Percentiles rank a stretch among this genome's conserved stretches.
Evolutionary conservation across 805 yeast genomes (phyloP).

Genomic region (Kodamaea neixiangensis): DNA sequence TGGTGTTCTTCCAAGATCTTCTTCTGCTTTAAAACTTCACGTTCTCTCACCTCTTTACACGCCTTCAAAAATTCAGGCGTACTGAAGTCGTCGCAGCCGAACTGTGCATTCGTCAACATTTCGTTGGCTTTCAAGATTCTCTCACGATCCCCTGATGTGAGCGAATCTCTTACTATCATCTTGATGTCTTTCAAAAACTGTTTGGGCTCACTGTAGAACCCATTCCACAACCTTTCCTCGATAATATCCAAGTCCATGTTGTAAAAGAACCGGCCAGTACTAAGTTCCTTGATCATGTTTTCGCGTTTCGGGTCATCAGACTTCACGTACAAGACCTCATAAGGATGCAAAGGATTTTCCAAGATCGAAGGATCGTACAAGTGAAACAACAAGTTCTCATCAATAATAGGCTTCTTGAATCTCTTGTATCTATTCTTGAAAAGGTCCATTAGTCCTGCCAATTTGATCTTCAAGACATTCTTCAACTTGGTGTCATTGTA

Average conservation of each 20-base stretch:
- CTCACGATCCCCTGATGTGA: constrained; percentile 78
- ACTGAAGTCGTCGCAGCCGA: constrained; percentile 88
- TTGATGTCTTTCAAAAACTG: constrained; percentile 86
- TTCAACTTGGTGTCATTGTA: constrained; percentile 79
- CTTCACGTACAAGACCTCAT: constrained; percentile 46
- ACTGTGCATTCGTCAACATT: constrained; percentile 95
- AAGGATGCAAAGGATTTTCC: constrained; percentile 36
- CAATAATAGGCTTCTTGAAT: constrained; percentile 88
- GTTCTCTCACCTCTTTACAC: constrained; percentile 68
- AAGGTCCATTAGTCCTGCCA: constrained; percentile 86
- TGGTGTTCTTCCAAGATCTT: constrained; percentile 41
- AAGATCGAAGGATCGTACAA: constrained; percentile 65
- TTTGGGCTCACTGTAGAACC: constrained; percentile 88
- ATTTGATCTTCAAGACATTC: constrained; percentile 79
- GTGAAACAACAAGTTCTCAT: constrained; percentile 70
- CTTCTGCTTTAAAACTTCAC: constrained; percentile 61
- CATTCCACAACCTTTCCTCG: constrained; percentile 97
- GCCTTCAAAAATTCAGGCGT: constrained; percentile 70
- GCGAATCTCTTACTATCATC: constrained; percentile 78
- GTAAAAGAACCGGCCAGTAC: constrained; percentile 69
- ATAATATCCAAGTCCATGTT: constrained; percentile 94
- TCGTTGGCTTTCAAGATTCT: constrained; percentile 81
- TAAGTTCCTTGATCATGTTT: constrained; percentile 77
- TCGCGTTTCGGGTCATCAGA: constrained; percentile 47
- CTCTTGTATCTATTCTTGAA: constrained; percentile 85